Conservation (phyloP, 768 basidiomycete species). For the Phlegmacium glaucopus region DNA sequence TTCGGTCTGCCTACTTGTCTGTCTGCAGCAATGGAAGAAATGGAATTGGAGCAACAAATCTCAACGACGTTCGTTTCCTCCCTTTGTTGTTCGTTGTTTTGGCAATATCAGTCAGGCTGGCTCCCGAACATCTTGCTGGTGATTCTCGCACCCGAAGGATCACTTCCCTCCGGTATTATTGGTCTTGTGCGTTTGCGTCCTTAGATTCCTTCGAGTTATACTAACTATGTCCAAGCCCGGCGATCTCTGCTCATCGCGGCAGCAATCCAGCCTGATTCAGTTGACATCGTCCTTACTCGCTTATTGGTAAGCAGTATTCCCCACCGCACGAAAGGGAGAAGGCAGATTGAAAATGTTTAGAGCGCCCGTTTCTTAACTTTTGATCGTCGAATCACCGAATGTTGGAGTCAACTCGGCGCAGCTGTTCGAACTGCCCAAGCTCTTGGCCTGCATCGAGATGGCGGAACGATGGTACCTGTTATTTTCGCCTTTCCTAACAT, state of each 20-base stretch:
- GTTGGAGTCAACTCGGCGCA: constrained; percentile 94
- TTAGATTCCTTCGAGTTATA: not conserved
- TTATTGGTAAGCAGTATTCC: constrained; percentile 58
- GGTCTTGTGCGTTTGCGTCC: constrained; percentile 74
- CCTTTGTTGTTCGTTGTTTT: constrained; percentile 93
- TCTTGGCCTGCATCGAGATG: constrained; percentile 89
- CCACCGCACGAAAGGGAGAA: not conserved
- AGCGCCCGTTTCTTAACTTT: constrained; percentile 61
- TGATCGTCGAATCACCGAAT: constrained; percentile 87
- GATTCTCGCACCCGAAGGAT: constrained; percentile 72
- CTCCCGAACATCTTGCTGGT: constrained; percentile 81
- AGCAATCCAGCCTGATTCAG: constrained; percentile 88
- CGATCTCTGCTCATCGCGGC: constrained; percentile 87
- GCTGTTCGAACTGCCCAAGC: constrained; percentile 93
- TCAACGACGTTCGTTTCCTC: constrained; percentile 77
- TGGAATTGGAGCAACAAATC: constrained; percentile 58
- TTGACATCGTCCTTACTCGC: constrained; percentile 92
- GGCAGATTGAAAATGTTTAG: constrained; percentile 21
- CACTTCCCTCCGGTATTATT: constrained; percentile 88
- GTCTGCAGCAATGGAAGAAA: constrained; percentile 60
- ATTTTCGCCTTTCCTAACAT: not conserved
- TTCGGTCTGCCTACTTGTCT: constrained; percentile 67
- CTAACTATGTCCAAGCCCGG: constrained; percentile 52
- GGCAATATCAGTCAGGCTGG: constrained; percentile 80
- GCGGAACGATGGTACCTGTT: constrained; percentile 65